Evolutionary conservation across 2,329 filamentous ascomycete genomes (phyloP).

Genomic region (Xylariaceae sp.): DNA sequence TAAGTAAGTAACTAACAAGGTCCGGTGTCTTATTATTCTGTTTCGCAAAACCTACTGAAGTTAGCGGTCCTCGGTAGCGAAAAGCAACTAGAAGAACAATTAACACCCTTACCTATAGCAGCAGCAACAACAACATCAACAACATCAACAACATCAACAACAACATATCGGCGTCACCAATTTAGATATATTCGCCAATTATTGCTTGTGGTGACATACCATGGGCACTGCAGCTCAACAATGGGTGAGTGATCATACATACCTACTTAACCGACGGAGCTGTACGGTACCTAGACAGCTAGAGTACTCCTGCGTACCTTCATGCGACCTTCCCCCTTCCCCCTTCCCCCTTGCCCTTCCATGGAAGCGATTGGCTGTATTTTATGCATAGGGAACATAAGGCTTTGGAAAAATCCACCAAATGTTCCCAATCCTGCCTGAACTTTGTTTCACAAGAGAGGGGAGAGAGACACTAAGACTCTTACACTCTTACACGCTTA

Average conservation of each 20-base stretch:
- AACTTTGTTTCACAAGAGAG: conserved; percentile 36
- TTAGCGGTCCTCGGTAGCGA: too few relatives aligned
- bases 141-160: neutral
- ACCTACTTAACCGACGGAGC: too few relatives aligned
- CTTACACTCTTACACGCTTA: neutral
- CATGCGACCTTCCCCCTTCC: too few relatives aligned
- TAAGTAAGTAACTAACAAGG: too few relatives aligned
- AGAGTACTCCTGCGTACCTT: too few relatives aligned
- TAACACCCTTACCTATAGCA: too few relatives aligned
- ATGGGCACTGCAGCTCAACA: conserved; percentile 36
- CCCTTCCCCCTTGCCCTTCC: too few relatives aligned
- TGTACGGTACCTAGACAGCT: too few relatives aligned
- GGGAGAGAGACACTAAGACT: conserved; percentile 4
- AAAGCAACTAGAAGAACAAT: too few relatives aligned
- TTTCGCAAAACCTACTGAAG: too few relatives aligned
- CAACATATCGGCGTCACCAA: neutral
- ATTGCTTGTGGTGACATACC: conserved; percentile 22
- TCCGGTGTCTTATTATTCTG: too few relatives aligned
- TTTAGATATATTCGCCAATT: neutral
- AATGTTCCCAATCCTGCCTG: neutral
- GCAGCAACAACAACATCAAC: too few relatives aligned
- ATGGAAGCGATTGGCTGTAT: neutral
- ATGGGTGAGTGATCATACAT: conserved; percentile 34
- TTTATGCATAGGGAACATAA: neutral
- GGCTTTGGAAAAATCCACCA: neutral